Percentiles rank a stretch among this genome's conserved stretches.
Evolutionary conservation across 2,329 filamentous ascomycete species (phyloP).

Genomic region (Penicillium sp.): DNA sequence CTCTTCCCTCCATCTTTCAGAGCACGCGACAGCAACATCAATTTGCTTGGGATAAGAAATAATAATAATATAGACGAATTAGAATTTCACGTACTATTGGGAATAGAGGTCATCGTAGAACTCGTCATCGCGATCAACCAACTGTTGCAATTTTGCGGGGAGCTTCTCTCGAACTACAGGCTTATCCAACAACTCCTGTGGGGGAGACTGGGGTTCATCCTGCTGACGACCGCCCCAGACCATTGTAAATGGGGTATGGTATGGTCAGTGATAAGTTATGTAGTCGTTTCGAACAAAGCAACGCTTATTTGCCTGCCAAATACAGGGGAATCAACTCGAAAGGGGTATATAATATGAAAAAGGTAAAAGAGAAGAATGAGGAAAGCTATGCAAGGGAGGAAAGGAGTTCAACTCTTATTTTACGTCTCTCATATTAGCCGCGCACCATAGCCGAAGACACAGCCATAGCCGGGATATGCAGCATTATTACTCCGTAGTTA

Average conservation of each 20-base stretch:
- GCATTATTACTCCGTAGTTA: not conserved
- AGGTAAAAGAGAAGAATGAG: not conserved
- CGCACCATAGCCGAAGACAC: conserved; percentile 15
- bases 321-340: not conserved
- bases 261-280: not conserved
- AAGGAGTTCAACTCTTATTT: not conserved
- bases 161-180: conserved; percentile 52
- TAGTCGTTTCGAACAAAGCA: not conserved
- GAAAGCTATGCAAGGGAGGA: conserved; percentile 4
- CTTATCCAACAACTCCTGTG: conserved; percentile 21
- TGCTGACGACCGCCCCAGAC: conserved; percentile 30
- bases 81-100: conserved; percentile 62
- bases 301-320: not conserved
- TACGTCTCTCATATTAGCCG: conserved; percentile 9
- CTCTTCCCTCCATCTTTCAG: not conserved
- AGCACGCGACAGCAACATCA: not conserved
- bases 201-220: conserved; percentile 13
- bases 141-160: conserved; percentile 54
- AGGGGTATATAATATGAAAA: not conserved
- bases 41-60: not conserved
- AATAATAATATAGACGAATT: not conserved
- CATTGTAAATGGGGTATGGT: conserved; percentile 18
- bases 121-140: conserved; percentile 63
- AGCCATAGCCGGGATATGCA: conserved; percentile 19
- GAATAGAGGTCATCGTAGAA: conserved; percentile 76